phyloP scores from a whole-genome alignment of 2,329 filamentous ascomycete genomes.

The Drechslerella dactyloides region DNA sequence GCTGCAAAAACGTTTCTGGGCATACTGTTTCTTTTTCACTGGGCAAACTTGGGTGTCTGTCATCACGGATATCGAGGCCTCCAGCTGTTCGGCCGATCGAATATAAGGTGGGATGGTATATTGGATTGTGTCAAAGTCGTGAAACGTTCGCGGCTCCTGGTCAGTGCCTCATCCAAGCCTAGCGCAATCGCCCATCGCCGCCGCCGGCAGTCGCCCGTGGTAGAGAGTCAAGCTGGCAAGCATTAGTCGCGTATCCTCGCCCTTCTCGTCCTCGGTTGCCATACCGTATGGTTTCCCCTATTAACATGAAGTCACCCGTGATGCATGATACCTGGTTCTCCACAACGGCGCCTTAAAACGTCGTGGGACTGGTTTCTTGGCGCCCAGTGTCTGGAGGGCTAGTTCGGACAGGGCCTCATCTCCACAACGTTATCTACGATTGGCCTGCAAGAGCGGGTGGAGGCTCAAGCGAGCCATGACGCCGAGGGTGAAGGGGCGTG shows the following conservation, averaged over 20 bases:
- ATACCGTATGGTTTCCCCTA: slow-evolving; percentile 14
- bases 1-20: slow-evolving; percentile 43
- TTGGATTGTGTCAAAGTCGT: slow-evolving; percentile 17
- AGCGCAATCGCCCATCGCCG: slow-evolving; percentile 7
- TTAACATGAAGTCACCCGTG: neutral
- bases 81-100: neutral
- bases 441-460: slow-evolving; percentile 19
- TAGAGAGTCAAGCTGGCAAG: slow-evolving; percentile 11
- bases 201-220: slow-evolving; percentile 22
- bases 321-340: slow-evolving; percentile 32
- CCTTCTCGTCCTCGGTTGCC: slow-evolving; percentile 24
- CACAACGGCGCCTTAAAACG: slow-evolving; percentile 37
- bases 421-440: slow-evolving; percentile 9
- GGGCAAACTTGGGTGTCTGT: neutral
- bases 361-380: slow-evolving; percentile 42
- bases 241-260: slow-evolving; percentile 28
- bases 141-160: slow-evolving; percentile 43
- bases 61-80: neutral
- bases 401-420: slow-evolving; percentile 12
- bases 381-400: slow-evolving; percentile 31
- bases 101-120: neutral
- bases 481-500: slow-evolving; percentile 38
- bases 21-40: slow-evolving; percentile 1
- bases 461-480: slow-evolving; percentile 43
- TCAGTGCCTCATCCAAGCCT: slow-evolving; percentile 1